phyloP scores from a whole-genome alignment of 768 basidiomycete species.

The Termitomyces sp. region DNA sequence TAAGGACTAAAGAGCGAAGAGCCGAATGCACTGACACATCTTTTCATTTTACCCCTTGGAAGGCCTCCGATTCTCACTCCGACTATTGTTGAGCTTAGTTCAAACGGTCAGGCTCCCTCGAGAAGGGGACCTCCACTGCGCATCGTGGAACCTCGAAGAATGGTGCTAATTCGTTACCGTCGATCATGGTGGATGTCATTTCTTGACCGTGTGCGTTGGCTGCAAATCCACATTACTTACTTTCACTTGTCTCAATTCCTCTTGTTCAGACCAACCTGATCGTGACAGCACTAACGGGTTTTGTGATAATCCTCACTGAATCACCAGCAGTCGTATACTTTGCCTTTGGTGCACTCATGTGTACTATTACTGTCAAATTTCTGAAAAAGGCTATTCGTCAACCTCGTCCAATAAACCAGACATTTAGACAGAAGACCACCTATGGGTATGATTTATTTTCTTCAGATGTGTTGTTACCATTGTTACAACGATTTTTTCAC shows the following conservation, averaged over 20 bases:
- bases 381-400: constrained; percentile 60
- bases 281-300: constrained; percentile 46
- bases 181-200: constrained; percentile 26
- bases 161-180: constrained; percentile 3
- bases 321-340: constrained; percentile 63
- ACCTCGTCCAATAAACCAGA: constrained; percentile 43
- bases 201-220: constrained; percentile 31
- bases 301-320: constrained; percentile 49
- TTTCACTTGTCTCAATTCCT: neutral
- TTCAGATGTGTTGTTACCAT: neutral
- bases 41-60: no score
- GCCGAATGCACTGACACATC: no score
- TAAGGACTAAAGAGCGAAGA: no score
- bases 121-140: no score
- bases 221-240: neutral
- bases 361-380: constrained; percentile 52
- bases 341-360: constrained; percentile 47
- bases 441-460: constrained; percentile 52
- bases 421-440: constrained; percentile 39
- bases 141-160: neutral
- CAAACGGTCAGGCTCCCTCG: no score
- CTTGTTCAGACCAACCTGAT: constrained; percentile 47
- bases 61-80: no score
- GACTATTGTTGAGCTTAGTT: no score
- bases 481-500: neutral